phyloP scores from a whole-genome alignment of 2,329 filamentous ascomycete species.

The Colletotrichum sp. region DNA sequence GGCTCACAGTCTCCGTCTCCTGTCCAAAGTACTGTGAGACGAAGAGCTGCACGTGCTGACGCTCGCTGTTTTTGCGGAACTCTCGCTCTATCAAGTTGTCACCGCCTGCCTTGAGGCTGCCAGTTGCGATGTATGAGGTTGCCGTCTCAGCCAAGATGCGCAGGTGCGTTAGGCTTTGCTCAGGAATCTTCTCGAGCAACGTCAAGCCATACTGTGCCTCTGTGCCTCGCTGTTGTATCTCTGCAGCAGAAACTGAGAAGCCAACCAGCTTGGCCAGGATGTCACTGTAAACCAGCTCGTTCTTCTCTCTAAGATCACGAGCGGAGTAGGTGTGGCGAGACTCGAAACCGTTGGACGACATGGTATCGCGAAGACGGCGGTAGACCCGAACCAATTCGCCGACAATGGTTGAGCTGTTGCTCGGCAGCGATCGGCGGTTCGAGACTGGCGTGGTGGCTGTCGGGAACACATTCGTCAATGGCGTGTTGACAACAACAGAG shows the following conservation, averaged over 20 bases:
- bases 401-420: conserved; percentile 42
- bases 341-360: conserved; percentile 59
- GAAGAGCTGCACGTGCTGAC: conserved; percentile 80
- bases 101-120: conserved; percentile 66
- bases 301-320: conserved; percentile 32
- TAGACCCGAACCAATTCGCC: conserved; percentile 66
- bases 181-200: conserved; percentile 82
- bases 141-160: conserved; percentile 89
- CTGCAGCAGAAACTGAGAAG: conserved; percentile 84
- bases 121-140: conserved; percentile 81
- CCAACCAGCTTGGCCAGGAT: conserved; percentile 73
- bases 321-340: conserved; percentile 39
- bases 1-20: conserved; percentile 42
- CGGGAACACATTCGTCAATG: conserved; percentile 49
- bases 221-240: conserved; percentile 90
- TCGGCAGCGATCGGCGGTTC: conserved; percentile 35
- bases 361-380: conserved; percentile 63
- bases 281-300: conserved; percentile 60
- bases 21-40: conserved; percentile 59
- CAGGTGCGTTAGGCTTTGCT: conserved; percentile 84
- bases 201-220: conserved; percentile 76
- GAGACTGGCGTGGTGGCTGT: conserved; percentile 39
- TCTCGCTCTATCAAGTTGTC: conserved; percentile 70
- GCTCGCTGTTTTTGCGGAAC: conserved; percentile 70
- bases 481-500: conserved; percentile 40